These are phyloP conservation scores for Starmerella bombi DNA, from an alignment of 805 yeast species.

Conservation along the genomic window DNA sequence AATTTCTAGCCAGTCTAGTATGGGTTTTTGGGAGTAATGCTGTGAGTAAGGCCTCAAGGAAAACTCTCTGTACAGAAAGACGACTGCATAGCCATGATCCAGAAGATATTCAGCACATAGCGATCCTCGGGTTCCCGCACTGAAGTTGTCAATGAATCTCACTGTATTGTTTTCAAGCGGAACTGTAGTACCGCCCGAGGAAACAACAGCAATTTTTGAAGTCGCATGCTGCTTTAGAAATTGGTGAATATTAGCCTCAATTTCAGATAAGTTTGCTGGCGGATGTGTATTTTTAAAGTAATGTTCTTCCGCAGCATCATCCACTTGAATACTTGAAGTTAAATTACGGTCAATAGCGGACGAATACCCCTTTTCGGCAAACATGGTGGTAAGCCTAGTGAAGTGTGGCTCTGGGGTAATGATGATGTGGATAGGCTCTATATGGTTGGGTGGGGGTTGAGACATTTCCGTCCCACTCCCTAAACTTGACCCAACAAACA, in stretches of 20 bases:
- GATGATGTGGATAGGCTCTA: too few relatives aligned
- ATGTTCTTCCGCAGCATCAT: constrained; percentile 56
- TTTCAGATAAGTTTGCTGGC: constrained; percentile 57
- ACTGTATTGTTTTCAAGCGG: constrained; percentile 96
- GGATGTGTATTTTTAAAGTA: constrained; percentile 62
- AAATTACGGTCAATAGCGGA: constrained; percentile 69
- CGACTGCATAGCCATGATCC: constrained; percentile 77
- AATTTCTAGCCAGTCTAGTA: constrained; percentile 65
- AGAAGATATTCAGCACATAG: constrained; percentile 86
- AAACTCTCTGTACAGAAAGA: constrained; percentile 84
- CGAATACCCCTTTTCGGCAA: neutral
- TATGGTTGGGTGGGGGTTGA: too few relatives aligned
- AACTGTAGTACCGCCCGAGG: constrained; percentile 96
- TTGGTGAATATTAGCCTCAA: constrained; percentile 42
- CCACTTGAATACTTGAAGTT: constrained; percentile 64
- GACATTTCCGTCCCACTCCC: too few relatives aligned
- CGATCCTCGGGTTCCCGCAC: constrained; percentile 97
- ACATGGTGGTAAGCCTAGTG: neutral
- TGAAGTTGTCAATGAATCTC: constrained; percentile 87
- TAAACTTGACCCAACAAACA: too few relatives aligned
- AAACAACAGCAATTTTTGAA: constrained; percentile 57
- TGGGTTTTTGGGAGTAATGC: constrained; percentile 68
- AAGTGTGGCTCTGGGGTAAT: too few relatives aligned
- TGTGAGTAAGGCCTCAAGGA: constrained; percentile 87
- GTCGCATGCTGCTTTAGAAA: constrained; percentile 49